A percentile compares a stretch with the other conserved stretches of the same genome.
Conservation (phyloP, 106 monocot species). For the Apostasia shenzhenica region DNA sequence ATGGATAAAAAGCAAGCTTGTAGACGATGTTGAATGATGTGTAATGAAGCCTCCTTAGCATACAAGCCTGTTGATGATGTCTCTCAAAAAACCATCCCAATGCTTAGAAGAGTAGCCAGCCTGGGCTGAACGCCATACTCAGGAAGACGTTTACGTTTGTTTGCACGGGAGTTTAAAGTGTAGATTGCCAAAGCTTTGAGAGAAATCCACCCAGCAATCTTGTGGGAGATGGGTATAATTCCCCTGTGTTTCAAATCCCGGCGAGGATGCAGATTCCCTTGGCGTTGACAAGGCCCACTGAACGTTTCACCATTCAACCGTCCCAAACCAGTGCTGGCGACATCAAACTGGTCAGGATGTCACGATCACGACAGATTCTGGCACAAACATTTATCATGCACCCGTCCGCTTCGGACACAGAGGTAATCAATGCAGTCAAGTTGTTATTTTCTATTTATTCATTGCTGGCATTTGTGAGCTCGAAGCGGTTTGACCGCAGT, state of each 20-base stretch:
- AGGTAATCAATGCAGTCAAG: slow-evolving; percentile 45
- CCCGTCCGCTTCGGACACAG: slow-evolving; percentile 80
- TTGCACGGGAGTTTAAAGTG: slow-evolving; percentile 92
- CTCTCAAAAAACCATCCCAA: too few species aligned
- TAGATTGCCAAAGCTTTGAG: slow-evolving; percentile 92
- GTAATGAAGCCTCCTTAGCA: too few species aligned
- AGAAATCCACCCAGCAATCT: slow-evolving; percentile 94
- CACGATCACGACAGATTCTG: slow-evolving; percentile 50
- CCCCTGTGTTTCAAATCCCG: slow-evolving; percentile 89
- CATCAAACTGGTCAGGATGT: slow-evolving; percentile 85
- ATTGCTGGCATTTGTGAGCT: too few species aligned
- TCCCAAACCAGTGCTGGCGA: slow-evolving; percentile 56
- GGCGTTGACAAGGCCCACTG: slow-evolving; percentile 85
- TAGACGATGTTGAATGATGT: too few species aligned
- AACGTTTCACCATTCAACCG: slow-evolving; percentile 69
- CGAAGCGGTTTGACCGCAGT: too few species aligned
- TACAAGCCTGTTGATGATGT: too few species aligned
- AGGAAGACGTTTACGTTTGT: too few species aligned
- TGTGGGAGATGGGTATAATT: slow-evolving; percentile 96
- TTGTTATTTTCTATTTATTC: too few species aligned
- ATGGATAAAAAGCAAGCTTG: too few species aligned
- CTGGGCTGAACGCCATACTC: too few species aligned
- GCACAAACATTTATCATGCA: slow-evolving; percentile 82
- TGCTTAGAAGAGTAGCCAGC: too few species aligned
- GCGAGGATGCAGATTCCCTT: slow-evolving; percentile 80